A percentile compares a stretch with the other conserved stretches of the same genome.
Evolutionary conservation across 495 filamentous ascomycete genomes (phyloP).

Genomic region (Lichenothelia convexa): DNA sequence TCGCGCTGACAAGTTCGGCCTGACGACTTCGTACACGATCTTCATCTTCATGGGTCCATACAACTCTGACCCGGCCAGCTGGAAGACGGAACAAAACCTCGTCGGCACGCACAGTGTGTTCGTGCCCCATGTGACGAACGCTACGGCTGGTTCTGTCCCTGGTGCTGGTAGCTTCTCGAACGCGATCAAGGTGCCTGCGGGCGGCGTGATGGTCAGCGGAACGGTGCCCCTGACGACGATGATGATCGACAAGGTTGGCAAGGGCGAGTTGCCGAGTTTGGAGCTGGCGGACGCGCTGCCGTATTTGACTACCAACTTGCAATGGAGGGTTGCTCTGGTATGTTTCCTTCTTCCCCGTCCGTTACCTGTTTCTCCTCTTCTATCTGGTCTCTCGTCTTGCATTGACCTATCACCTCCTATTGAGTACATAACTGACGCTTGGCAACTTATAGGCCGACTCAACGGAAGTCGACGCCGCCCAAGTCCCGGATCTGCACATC

Average conservation of each 20-base stretch:
- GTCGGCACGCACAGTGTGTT: conserved; percentile 40
- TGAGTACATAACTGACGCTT: neutral
- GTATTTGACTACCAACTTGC: conserved; percentile 28
- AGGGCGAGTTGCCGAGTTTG: conserved; percentile 24
- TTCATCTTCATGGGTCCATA: conserved; percentile 40
- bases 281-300: conserved; percentile 21
- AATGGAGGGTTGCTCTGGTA: conserved; percentile 21
- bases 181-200: conserved; percentile 2
- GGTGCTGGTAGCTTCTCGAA: too few species aligned
- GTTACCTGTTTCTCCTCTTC: neutral
- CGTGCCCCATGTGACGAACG: conserved; percentile 3
- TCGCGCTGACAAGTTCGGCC: conserved; percentile 34
- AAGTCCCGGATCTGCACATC: conserved; percentile 18
- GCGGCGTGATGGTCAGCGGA: conserved; percentile 25
- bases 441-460: conserved; percentile 14
- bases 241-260: conserved; percentile 25
- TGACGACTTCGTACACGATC: conserved; percentile 35
- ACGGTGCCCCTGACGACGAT: conserved; percentile 38
- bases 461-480: conserved; percentile 11
- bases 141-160: conserved; percentile 3
- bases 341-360: conserved; percentile 1
- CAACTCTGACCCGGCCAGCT: conserved; percentile 21
- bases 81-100: conserved; percentile 26
- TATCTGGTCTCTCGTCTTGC: neutral
- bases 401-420: neutral